Evolutionary conservation across 306 rosid genomes (phyloP), one percentile per base, ranked within the genome.

Genomic region (Quercus engelmannii): DNA sequence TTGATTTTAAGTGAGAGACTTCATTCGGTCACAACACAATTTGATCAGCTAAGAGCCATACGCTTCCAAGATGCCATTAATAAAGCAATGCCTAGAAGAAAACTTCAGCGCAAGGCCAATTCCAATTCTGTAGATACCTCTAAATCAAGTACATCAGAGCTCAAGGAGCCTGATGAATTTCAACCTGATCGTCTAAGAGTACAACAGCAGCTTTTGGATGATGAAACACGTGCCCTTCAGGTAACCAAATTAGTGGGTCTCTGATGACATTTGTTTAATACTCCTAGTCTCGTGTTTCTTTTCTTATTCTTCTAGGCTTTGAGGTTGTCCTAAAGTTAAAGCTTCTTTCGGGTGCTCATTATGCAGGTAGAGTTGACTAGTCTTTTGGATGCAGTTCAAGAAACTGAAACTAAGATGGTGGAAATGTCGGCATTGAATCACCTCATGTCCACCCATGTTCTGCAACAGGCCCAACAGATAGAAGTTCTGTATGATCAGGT

Each of bases 341-440:
- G 19, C 76, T 61, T 51, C 26, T 79, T 76, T 81, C 67, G 74
- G 58, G 35, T 79, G 64, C 31, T 85, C 82, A 68, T 61, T 81
- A 58, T 89, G 73, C 76, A 93, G 99, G 97, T 91, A 54, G 99
- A 95, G 84, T 84, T 95, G 85, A 83, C 84, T 28, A 76, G 84
- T 85, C 97, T 91, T 86, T 90, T 95, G 52, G 96, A 90, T 72
- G 89, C 94, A 4, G 99, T 86, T 73, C 98, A 91, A 55, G 89
- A 93, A 86, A 93, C 99, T 3, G 99, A 95, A 87, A 95, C 93
- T n/a, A 95, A 90, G 87, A 93, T 95, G 99, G 98, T 91, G 75
- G 99, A 95, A 88, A 88, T 95, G 97, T 95, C 99, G 83, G 98
- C 99, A 54, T 28, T 95, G 51, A 95, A 95, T 87, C 99, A 95